These are phyloP conservation scores for Metschnikowia drakensbergensis DNA, from an alignment of 805 yeast genomes.

Conservation along the genomic window DNA sequence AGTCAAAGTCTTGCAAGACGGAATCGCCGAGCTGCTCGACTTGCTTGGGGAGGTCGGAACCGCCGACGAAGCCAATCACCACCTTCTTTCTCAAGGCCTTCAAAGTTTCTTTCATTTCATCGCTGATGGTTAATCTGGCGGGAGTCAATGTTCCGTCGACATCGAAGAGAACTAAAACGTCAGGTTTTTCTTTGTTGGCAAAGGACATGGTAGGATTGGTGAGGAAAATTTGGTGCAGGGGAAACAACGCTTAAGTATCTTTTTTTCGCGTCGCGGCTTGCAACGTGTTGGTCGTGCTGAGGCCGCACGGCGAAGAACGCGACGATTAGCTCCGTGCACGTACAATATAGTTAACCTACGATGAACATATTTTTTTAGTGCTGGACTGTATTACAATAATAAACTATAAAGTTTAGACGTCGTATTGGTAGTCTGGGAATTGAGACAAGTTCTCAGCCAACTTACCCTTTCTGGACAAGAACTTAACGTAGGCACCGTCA, in stretches of 20 bases:
- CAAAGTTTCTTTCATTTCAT: conserved; percentile 73
- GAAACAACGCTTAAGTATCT: neutral
- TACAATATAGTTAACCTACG: no score
- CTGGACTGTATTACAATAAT: conserved; percentile 6
- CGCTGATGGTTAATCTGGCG: conserved; percentile 77
- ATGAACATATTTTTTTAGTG: no score
- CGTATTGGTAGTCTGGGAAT: conserved; percentile 84
- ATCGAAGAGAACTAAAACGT: conserved; percentile 87
- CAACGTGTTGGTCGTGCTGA: conserved; percentile 1
- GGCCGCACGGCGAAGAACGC: neutral
- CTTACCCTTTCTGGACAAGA: conserved; percentile 95
- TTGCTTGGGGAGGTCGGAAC: conserved; percentile 91
- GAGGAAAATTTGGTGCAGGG: neutral
- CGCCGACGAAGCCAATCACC: conserved; percentile 97
- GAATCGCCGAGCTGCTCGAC: conserved; percentile 89
- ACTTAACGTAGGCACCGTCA: conserved; percentile 99
- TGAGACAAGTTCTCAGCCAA: conserved; percentile 85
- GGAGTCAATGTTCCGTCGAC: conserved; percentile 99
- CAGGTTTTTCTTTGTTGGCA: conserved; percentile 74
- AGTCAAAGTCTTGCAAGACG: conserved; percentile 80
- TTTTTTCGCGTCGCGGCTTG: conserved; percentile 4
- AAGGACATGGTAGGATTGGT: conserved; percentile 46
- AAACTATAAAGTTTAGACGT: conserved; percentile 31
- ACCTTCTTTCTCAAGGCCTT: conserved; percentile 80
- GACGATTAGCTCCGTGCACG: no score